phyloP scores from a whole-genome alignment of 164 flowering plant genomes.

The Vitis riparia region DNA sequence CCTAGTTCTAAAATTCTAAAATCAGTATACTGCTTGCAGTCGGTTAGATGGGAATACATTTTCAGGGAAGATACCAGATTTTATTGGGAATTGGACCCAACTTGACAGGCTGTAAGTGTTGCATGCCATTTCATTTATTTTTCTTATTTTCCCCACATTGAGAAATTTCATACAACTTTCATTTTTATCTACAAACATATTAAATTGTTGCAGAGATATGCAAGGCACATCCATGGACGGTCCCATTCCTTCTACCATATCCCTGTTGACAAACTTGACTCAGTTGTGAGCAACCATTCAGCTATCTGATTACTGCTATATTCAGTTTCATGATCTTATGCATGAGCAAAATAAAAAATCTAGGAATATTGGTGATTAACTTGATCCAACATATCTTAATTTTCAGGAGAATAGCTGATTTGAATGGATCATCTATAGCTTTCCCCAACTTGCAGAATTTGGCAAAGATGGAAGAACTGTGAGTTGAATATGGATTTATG shows the following conservation, averaged over 20 bases:
- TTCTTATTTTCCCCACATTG: not conserved
- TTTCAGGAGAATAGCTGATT: conserved; percentile 83
- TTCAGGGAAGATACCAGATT: conserved; percentile 78
- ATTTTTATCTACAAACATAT: not conserved
- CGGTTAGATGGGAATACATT: conserved; percentile 67
- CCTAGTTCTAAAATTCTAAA: not conserved
- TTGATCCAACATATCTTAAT: conserved; percentile 7
- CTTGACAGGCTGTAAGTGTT: conserved; percentile 56
- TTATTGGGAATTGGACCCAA: conserved; percentile 77
- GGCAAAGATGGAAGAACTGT: conserved; percentile 45
- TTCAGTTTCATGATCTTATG: not conserved
- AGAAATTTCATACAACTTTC: not conserved
- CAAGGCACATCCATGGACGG: conserved; percentile 84
- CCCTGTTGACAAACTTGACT: conserved; percentile 43
- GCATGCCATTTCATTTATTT: not conserved
- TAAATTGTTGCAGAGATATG: conserved; percentile 52
- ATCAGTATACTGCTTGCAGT: conserved; percentile 45
- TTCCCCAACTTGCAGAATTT: conserved; percentile 58
- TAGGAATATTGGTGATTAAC: not conserved
- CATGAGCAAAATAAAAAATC: not conserved
- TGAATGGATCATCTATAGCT: conserved; percentile 39
- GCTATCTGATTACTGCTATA: not conserved
- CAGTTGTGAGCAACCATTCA: conserved; percentile 47
- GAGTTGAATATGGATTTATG: conserved; percentile 31
- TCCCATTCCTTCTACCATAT: conserved; percentile 73